These are phyloP conservation scores for Capsella bursapastoris DNA, from an alignment of 345 rosid genomes.

Conservation along the genomic window DNA sequence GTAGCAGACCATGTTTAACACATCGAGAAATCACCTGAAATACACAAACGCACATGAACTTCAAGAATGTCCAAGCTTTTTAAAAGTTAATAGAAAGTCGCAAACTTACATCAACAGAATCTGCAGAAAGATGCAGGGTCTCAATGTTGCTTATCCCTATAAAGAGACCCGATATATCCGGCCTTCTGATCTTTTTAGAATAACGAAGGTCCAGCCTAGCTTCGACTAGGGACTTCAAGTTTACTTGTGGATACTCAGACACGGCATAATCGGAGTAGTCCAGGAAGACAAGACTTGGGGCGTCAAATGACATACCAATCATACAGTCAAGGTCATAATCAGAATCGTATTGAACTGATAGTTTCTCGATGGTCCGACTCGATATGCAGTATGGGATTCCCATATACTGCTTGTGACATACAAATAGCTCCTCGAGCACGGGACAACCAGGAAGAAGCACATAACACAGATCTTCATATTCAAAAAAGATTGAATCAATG, in stretches of 20 bases:
- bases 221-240: neutral
- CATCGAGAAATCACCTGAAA: slow-evolving; percentile 3
- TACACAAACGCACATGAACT: neutral
- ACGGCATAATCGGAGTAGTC: neutral
- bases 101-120: neutral
- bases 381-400: neutral
- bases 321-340: neutral
- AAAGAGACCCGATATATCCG: neutral
- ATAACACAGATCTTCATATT: neutral
- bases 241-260: neutral
- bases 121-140: neutral
- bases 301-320: neutral
- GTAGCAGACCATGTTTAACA: neutral
- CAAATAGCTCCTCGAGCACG: neutral
- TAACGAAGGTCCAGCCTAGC: neutral
- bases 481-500: neutral
- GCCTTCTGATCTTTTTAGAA: neutral
- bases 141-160: neutral
- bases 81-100: neutral
- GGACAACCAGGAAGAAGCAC: slow-evolving; percentile 15
- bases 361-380: slow-evolving; percentile 7
- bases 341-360: neutral
- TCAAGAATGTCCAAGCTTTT: neutral
- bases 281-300: neutral
- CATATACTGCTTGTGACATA: neutral